Percentiles rank a stretch among this genome's conserved stretches.
Conservation (phyloP, 2,329 filamentous ascomycete genomes). For the Penicillium polonicum region DNA sequence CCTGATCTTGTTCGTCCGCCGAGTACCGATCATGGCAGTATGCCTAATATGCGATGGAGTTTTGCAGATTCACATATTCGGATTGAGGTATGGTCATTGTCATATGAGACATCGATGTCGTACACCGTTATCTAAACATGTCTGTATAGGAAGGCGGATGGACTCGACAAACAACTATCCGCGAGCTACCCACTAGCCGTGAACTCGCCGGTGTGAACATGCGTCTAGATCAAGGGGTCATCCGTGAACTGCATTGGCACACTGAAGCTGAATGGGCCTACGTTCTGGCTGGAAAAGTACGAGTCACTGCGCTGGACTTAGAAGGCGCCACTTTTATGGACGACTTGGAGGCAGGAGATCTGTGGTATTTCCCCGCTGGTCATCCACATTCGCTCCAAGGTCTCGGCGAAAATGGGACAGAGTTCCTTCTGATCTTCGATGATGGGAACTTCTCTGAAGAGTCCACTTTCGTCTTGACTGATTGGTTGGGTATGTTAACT, state of each 20-base stretch:
- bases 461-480: conserved; percentile 70
- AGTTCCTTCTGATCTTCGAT: conserved; percentile 63
- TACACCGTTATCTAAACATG: too few species aligned
- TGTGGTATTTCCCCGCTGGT: conserved; percentile 77
- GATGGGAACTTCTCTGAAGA: conserved; percentile 59
- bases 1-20: conserved; percentile 71
- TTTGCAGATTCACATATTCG: conserved; percentile 64
- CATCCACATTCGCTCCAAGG: conserved; percentile 74
- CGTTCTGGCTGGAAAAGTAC: conserved; percentile 67
- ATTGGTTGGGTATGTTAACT: conserved; percentile 61
- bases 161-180: conserved; percentile 64
- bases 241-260: conserved; percentile 78
- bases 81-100: conserved; percentile 54
- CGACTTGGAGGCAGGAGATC: conserved; percentile 69
- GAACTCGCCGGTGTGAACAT: conserved; percentile 77
- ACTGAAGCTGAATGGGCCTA: conserved; percentile 78
- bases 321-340: conserved; percentile 74
- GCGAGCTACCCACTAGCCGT: conserved; percentile 44
- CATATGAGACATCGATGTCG: too few species aligned
- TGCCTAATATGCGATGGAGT: conserved; percentile 72
- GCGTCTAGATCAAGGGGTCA: conserved; percentile 69
- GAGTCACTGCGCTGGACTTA: conserved; percentile 70
- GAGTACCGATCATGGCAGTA: conserved; percentile 68
- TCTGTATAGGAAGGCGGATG: conserved; percentile 65
- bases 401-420: conserved; percentile 60